These are phyloP conservation scores for Diplodia corticola DNA, from an alignment of 2,329 filamentous ascomycete species.

Conservation along the genomic window DNA sequence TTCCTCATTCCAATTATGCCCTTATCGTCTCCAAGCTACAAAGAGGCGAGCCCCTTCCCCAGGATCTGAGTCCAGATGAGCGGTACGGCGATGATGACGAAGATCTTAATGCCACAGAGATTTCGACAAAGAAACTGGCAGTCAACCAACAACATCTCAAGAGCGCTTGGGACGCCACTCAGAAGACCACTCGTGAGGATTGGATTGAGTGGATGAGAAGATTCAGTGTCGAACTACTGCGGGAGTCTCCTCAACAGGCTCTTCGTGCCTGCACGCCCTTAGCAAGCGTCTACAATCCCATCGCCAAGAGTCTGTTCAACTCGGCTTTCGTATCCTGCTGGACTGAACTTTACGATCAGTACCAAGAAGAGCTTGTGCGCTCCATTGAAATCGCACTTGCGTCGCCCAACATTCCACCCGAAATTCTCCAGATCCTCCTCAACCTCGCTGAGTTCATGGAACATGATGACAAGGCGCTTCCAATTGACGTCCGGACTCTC, in stretches of 20 bases:
- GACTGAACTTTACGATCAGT: slow-evolving; percentile 96
- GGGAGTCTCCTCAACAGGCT: slow-evolving; percentile 94
- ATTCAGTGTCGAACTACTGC: slow-evolving; percentile 91
- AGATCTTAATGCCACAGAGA: slow-evolving; percentile 78
- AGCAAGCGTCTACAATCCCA: slow-evolving; percentile 84
- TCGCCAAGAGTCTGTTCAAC: slow-evolving; percentile 94
- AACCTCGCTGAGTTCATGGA: slow-evolving; percentile 99
- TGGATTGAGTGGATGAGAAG: slow-evolving; percentile 99
- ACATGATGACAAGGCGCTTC: slow-evolving; percentile 96
- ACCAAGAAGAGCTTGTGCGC: slow-evolving; percentile 92
- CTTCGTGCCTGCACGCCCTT: slow-evolving; percentile 89
- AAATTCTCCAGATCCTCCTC: slow-evolving; percentile 88
- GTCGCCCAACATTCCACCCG: slow-evolving; percentile 91
- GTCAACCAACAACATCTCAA: slow-evolving; percentile 98
- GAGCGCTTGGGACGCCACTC: slow-evolving; percentile 93
- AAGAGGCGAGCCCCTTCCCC: slow-evolving; percentile 91
- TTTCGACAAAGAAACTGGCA: slow-evolving; percentile 88
- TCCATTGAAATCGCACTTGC: slow-evolving; percentile 96
- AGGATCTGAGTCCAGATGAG: slow-evolving; percentile 86
- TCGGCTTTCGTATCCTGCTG: slow-evolving; percentile 98
- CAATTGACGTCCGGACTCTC: slow-evolving; percentile 92
- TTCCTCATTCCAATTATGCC: slow-evolving; percentile 88
- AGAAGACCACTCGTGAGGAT: slow-evolving; percentile 96
- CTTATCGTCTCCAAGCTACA: slow-evolving; percentile 89
- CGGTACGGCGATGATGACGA: slow-evolving; percentile 76